A percentile compares a stretch with the other conserved stretches of the same genome.
These are phyloP conservation scores for Tillandsia leiboldiana DNA, from an alignment of 176 grass and related monocot species.

Conservation along the genomic window DNA sequence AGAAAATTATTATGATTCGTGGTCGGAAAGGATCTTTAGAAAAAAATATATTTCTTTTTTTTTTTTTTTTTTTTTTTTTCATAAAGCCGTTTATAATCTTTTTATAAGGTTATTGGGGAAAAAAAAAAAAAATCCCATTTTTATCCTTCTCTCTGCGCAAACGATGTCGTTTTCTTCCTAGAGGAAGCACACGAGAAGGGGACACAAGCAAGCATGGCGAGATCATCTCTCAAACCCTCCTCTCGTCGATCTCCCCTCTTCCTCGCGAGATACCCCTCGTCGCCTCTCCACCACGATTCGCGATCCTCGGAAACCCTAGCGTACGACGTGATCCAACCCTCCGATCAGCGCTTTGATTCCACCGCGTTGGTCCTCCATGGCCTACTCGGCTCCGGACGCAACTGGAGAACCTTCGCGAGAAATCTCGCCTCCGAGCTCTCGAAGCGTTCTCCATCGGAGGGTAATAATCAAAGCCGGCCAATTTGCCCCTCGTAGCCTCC, in stretches of 20 bases:
- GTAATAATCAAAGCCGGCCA: constrained; percentile 19
- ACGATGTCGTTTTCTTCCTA: too few relatives aligned
- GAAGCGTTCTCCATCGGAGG: constrained; percentile 42
- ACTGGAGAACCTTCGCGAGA: constrained; percentile 83
- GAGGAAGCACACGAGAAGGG: too few relatives aligned
- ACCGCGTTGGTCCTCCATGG: constrained; percentile 84
- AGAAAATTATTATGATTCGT: too few relatives aligned
- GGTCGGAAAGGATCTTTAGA: too few relatives aligned
- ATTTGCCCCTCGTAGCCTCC: neutral
- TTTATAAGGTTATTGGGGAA: too few relatives aligned
- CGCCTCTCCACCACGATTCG: constrained; percentile 17
- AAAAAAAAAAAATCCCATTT: too few relatives aligned
- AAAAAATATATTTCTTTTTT: too few relatives aligned
- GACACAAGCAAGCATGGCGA: constrained; percentile 29
- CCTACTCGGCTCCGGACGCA: constrained; percentile 84
- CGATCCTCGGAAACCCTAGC: constrained; percentile 60
- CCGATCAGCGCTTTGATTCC: constrained; percentile 42
- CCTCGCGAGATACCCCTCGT: neutral
- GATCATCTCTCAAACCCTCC: constrained; percentile 27
- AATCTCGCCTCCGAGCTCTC: constrained; percentile 61
- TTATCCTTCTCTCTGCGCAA: too few relatives aligned
- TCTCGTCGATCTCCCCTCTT: constrained; percentile 27
- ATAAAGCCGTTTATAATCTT: too few relatives aligned
- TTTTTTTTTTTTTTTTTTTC: too few relatives aligned
- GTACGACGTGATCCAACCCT: constrained; percentile 72